These are phyloP conservation scores for Lichtheimia hyalospora DNA, from an alignment of 371 early-diverging fungal species.

Conservation along the genomic window DNA sequence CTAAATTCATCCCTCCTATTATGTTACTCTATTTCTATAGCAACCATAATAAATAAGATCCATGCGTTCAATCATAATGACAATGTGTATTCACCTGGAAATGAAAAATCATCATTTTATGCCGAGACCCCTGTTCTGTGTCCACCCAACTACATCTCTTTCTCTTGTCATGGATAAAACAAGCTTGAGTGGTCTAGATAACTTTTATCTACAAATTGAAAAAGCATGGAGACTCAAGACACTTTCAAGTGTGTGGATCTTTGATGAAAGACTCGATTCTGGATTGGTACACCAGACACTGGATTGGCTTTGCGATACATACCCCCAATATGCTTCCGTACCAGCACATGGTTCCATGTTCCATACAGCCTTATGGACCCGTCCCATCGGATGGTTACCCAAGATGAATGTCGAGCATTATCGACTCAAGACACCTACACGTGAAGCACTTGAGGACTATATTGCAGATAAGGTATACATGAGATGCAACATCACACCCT, in stretches of 20 bases:
- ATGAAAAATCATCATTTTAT: no score
- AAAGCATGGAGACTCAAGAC: conserved; percentile 34
- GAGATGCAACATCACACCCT: neutral
- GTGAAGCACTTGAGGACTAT: conserved; percentile 21
- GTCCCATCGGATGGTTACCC: conserved; percentile 15
- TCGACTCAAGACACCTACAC: conserved; percentile 22
- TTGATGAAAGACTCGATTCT: conserved; percentile 19
- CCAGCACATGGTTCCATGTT: conserved; percentile 18
- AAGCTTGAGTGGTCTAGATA: conserved; percentile 24
- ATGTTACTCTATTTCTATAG: no score
- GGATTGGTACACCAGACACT: conserved; percentile 15
- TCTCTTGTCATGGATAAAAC: no score
- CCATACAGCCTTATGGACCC: conserved; percentile 23
- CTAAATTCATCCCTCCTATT: no score
- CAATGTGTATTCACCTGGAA: no score
- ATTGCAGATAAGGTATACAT: conserved; percentile 17
- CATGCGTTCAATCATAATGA: no score
- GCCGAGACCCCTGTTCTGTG: no score
- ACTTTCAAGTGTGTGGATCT: conserved; percentile 32
- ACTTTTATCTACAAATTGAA: conserved; percentile 29
- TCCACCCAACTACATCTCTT: no score
- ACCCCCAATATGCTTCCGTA: conserved; percentile 25
- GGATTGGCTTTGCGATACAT: conserved; percentile 18
- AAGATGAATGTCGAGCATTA: conserved; percentile 19
- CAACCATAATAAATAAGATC: no score